Percentiles rank a stretch among this genome's conserved stretches.
Evolutionary conservation across 2,329 filamentous ascomycete genomes (phyloP).

Genomic region (Coniosporium tulheliwenetii): DNA sequence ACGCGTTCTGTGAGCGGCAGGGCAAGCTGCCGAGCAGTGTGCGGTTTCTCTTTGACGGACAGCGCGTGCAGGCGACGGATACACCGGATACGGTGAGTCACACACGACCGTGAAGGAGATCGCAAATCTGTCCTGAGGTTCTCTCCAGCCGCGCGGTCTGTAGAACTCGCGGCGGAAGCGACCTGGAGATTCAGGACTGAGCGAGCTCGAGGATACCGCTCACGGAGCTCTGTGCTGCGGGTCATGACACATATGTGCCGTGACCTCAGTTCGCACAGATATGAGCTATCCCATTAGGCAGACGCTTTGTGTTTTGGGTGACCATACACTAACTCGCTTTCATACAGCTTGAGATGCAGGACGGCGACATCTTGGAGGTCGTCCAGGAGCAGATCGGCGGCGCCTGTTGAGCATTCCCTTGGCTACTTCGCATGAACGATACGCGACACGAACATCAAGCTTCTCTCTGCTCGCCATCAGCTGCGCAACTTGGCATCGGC

Average conservation of each 20-base stretch:
- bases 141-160: no score
- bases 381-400: constrained; percentile 97
- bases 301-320: no score
- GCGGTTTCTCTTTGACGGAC: constrained; percentile 92
- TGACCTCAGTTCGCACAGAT: no score
- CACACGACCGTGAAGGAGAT: not conserved
- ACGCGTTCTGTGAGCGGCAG: constrained; percentile 91
- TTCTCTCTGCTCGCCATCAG: no score
- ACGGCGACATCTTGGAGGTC: constrained; percentile 91
- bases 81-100: constrained; percentile 76
- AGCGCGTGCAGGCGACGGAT: constrained; percentile 74
- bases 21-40: constrained; percentile 76
- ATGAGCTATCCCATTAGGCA: no score
- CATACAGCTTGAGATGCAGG: constrained; percentile 79
- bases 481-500: no score
- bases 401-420: constrained; percentile 11
- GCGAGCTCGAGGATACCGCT: not conserved
- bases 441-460: no score
- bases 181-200: not conserved
- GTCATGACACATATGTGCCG: no score
- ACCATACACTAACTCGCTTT: not conserved
- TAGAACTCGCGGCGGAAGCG: no score
- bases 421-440: no score
- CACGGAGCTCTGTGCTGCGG: no score
- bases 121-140: no score